A percentile compares a stretch with the other conserved stretches of the same genome.
Conservation (phyloP, 108 stramenopile species). For the Poteriospumella lacustris region DNA sequence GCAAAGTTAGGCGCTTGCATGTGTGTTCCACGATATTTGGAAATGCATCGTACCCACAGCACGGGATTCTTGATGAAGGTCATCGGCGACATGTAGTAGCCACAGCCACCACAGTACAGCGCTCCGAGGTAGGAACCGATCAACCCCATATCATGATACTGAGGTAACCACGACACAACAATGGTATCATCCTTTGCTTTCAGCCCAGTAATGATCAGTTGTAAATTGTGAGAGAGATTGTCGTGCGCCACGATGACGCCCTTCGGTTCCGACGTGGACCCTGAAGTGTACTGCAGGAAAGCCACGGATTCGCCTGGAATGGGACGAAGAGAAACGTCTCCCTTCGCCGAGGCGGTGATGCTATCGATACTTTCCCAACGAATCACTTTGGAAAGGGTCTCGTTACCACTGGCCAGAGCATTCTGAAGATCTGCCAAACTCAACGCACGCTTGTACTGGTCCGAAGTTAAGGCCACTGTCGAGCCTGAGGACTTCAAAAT, state of each 20-base stretch:
- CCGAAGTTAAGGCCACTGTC: too few species aligned
- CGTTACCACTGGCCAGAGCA: not conserved
- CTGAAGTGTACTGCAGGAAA: constrained; percentile 94
- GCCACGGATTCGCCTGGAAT: constrained; percentile 60
- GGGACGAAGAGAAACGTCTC: too few species aligned
- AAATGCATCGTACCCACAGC: constrained; percentile 74
- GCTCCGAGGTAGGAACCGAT: constrained; percentile 86
- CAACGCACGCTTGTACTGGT: too few species aligned
- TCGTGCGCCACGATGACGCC: constrained; percentile 59
- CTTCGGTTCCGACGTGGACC: constrained; percentile 79
- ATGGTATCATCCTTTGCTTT: constrained; percentile 68
- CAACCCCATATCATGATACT: constrained; percentile 99
- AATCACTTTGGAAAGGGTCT: constrained; percentile 31
- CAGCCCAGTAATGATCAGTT: constrained; percentile 65
- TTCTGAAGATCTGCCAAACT: too few species aligned
- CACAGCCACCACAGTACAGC: constrained; percentile 87
- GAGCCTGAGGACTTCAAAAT: not conserved
- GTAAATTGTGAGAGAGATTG: constrained; percentile 80
- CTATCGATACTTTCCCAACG: not conserved
- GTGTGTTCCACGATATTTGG: constrained; percentile 75
- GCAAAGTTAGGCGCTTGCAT: constrained; percentile 93
- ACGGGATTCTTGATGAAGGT: constrained; percentile 80
- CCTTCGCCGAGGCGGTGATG: not conserved
- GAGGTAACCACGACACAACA: constrained; percentile 92
- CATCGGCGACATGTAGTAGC: constrained; percentile 89